A percentile compares a stretch with the other conserved stretches of the same genome.
These are phyloP conservation scores for Globisporangium megalacanthum DNA, from an alignment of 352 stramenopile genomes.

Conservation along the genomic window DNA sequence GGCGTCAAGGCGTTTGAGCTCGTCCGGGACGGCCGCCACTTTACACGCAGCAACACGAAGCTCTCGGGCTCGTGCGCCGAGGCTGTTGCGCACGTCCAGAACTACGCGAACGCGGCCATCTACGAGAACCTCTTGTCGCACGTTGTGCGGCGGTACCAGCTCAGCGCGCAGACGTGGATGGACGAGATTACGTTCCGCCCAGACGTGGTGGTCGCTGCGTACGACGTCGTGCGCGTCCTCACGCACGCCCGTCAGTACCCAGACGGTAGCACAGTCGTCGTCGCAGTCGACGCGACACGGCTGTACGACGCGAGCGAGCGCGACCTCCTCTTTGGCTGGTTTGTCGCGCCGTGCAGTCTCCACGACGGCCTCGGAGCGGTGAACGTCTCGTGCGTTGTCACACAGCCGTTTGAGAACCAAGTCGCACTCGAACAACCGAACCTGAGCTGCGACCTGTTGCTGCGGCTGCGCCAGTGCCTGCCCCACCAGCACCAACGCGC, in stretches of 20 bases:
- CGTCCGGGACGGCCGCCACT: conserved; percentile 24
- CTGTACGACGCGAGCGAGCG: conserved; percentile 19
- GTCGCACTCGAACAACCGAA: conserved; percentile 17
- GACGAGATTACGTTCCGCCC: conserved; percentile 37
- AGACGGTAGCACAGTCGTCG: conserved; percentile 47
- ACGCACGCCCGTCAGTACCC: conserved; percentile 57
- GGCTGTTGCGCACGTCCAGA: conserved; percentile 30
- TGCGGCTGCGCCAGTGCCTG: conserved; percentile 30
- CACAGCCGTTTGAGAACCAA: conserved; percentile 29
- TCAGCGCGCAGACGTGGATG: conserved; percentile 51
- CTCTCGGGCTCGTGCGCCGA: conserved; percentile 30
- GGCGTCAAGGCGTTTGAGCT: conserved; percentile 36
- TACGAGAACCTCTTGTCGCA: conserved; percentile 47
- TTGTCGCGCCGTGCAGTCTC: conserved; percentile 35
- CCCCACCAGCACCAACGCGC: not conserved
- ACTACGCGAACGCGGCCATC: conserved; percentile 44
- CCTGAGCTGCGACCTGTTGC: conserved; percentile 46
- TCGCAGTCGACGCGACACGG: conserved; percentile 24
- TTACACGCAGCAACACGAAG: conserved; percentile 53
- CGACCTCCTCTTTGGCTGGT: conserved; percentile 55
- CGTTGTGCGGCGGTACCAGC: conserved; percentile 31
- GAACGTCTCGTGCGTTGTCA: conserved; percentile 53
- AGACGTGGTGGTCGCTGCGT: conserved; percentile 10
- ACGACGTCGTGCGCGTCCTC: conserved; percentile 23
- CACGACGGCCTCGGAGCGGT: conserved; percentile 25